Conservation (phyloP, 768 basidiomycete genomes). For the Termitomyces sp. region DNA sequence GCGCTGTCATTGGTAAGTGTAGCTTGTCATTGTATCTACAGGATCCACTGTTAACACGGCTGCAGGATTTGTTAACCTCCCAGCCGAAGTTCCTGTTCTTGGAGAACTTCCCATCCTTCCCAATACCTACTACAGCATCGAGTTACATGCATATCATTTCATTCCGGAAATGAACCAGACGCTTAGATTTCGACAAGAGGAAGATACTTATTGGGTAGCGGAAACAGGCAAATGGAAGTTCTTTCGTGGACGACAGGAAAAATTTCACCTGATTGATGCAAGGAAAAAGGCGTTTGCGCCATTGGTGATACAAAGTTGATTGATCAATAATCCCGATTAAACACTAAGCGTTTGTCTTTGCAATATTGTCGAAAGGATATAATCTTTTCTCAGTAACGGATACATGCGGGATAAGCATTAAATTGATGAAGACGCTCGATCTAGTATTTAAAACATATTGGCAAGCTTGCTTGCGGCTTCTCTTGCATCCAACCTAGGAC, state of each 20-base stretch:
- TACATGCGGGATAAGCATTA: neutral
- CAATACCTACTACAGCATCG: constrained; percentile 49
- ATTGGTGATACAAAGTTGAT: constrained; percentile 18
- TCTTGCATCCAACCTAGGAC: constrained; percentile 75
- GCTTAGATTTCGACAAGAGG: constrained; percentile 38
- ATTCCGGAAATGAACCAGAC: constrained; percentile 44
- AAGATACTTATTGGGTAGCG: constrained; percentile 36
- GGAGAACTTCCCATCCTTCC: constrained; percentile 43
- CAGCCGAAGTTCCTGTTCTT: constrained; percentile 37
- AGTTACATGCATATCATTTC: constrained; percentile 43
- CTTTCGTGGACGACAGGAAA: constrained; percentile 44
- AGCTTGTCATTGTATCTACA: neutral
- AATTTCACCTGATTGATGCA: constrained; percentile 5
- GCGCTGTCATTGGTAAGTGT: constrained; percentile 38
- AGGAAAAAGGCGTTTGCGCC: neutral
- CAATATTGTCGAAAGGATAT: neutral
- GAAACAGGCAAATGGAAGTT: constrained; percentile 37
- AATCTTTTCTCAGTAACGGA: neutral
- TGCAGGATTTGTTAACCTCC: constrained; percentile 39
- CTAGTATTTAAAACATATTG: constrained; percentile 63
- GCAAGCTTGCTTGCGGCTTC: constrained; percentile 88
- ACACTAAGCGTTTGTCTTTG: neutral
- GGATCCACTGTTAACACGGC: neutral
- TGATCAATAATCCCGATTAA: no score
- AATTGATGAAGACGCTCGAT: neutral